Evolutionary conservation across 768 basidiomycete genomes (phyloP).

Genomic region (Pleurotus sapidus): DNA sequence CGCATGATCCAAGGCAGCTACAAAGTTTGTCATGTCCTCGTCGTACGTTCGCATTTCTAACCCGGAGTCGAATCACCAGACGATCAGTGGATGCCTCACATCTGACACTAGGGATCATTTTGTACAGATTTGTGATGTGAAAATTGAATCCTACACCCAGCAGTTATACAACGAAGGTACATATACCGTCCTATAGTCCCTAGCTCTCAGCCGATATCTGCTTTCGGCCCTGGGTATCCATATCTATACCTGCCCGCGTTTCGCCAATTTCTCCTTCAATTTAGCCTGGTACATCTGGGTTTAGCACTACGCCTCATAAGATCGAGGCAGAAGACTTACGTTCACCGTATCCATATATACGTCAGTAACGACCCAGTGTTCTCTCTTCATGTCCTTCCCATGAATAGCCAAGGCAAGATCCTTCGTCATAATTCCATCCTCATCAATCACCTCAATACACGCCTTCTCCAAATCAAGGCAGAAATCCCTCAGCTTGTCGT

Average conservation of each 20-base stretch:
- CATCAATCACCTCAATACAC: constrained; percentile 89
- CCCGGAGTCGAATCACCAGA: too few relatives aligned
- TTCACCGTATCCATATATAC: constrained; percentile 93
- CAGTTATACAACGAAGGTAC: too few relatives aligned
- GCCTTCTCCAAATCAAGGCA: constrained; percentile 78
- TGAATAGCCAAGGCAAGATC: constrained; percentile 94
- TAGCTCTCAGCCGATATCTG: too few relatives aligned
- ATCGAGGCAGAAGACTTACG: constrained; percentile 39
- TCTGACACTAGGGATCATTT: too few relatives aligned
- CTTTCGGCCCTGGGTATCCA: too few relatives aligned
- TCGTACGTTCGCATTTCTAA: too few relatives aligned
- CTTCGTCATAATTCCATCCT: constrained; percentile 94
- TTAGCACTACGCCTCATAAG: not conserved
- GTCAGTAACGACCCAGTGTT: constrained; percentile 96
- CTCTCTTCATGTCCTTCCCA: constrained; percentile 86
- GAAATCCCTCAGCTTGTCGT: constrained; percentile 70
- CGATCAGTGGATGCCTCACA: too few relatives aligned
- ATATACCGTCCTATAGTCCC: too few relatives aligned
- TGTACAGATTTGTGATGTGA: too few relatives aligned
- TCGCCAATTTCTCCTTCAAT: not conserved
- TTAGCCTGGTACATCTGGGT: not conserved
- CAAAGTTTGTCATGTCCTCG: too few relatives aligned
- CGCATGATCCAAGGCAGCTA: too few relatives aligned
- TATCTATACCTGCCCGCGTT: not conserved
- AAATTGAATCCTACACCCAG: too few relatives aligned